Evolutionary conservation across 768 basidiomycete genomes (phyloP).

Genomic region (Auriscalpium orientale): DNA sequence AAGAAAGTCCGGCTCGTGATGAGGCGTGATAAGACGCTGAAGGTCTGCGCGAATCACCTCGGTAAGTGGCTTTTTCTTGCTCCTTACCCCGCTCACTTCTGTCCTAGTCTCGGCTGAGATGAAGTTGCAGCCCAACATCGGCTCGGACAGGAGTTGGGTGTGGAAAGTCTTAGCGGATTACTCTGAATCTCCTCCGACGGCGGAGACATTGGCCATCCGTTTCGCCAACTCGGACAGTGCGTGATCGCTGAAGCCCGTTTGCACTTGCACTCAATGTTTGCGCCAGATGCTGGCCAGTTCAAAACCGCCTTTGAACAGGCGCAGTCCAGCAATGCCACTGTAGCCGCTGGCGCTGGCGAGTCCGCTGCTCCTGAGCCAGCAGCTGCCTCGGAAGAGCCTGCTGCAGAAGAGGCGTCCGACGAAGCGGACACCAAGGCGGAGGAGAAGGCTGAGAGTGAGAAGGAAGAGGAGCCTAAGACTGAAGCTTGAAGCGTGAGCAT

Average conservation of each 20-base stretch:
- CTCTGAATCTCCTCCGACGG: constrained; percentile 79
- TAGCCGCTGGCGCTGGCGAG: constrained; percentile 15
- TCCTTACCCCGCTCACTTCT: background rate
- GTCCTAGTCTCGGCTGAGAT: constrained; percentile 79
- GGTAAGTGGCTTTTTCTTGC: constrained; percentile 40
- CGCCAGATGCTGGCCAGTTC: constrained; percentile 75
- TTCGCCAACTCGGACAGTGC: constrained; percentile 95
- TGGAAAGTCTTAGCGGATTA: constrained; percentile 97
- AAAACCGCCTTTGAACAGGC: constrained; percentile 85
- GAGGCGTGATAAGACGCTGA: constrained; percentile 99
- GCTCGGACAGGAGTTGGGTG: constrained; percentile 98
- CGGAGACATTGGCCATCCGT: constrained; percentile 96
- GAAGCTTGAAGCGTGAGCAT: no score
- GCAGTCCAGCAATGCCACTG: constrained; percentile 54
- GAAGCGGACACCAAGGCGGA: constrained; percentile 18
- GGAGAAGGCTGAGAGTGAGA: constrained; percentile 26
- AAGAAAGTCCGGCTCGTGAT: constrained; percentile 95
- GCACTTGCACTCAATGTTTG: background rate
- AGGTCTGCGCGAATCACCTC: constrained; percentile 97
- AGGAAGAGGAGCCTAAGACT: constrained; percentile 24
- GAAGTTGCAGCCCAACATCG: constrained; percentile 94
- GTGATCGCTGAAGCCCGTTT: constrained; percentile 22
- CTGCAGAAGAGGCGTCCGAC: constrained; percentile 25
- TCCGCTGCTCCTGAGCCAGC: constrained; percentile 22
- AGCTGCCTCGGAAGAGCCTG: constrained; percentile 22